Evolutionary conservation across 2,329 filamentous ascomycete genomes (phyloP).

Genomic region (Xylariales sp.): DNA sequence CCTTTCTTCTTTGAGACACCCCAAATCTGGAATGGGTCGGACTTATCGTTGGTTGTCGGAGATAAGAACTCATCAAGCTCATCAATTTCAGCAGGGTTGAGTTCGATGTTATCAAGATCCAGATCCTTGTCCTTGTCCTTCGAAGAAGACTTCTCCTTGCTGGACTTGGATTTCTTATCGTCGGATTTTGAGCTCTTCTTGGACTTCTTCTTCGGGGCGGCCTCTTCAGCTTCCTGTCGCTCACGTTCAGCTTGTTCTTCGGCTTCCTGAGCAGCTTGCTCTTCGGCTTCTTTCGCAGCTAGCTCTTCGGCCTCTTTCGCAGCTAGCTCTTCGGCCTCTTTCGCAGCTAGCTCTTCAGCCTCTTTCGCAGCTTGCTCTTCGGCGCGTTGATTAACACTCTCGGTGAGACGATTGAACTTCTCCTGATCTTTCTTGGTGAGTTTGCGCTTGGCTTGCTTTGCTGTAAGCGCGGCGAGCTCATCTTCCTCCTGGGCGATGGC

Average conservation of each 20-base stretch:
- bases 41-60: slow-evolving; percentile 23
- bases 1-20: slow-evolving; percentile 38
- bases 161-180: slow-evolving; percentile 26
- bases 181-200: slow-evolving; percentile 35
- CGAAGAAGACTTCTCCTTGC: slow-evolving; percentile 26
- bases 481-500: slow-evolving; percentile 37
- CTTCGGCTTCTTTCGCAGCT: slow-evolving; percentile 16
- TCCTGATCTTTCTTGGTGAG: slow-evolving; percentile 24
- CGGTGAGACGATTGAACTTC: slow-evolving; percentile 30
- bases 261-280: slow-evolving; percentile 9
- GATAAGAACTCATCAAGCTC: slow-evolving; percentile 18
- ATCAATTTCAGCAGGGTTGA: slow-evolving; percentile 20
- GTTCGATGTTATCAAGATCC: slow-evolving; percentile 26
- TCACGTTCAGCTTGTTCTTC: slow-evolving; percentile 11
- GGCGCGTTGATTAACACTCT: slow-evolving; percentile 25
- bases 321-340: slow-evolving; percentile 15
- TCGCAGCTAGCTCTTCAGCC: slow-evolving; percentile 30
- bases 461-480: slow-evolving; percentile 26
- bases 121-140: slow-evolving; percentile 17
- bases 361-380: slow-evolving; percentile 31
- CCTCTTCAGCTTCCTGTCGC: slow-evolving; percentile 20
- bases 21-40: slow-evolving; percentile 54
- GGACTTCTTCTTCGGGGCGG: slow-evolving; percentile 31
- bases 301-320: slow-evolving; percentile 11
- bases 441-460: slow-evolving; percentile 24